These are phyloP conservation scores for Pyrus betulifolia DNA, from an alignment of 306 rosid genomes.

Conservation along the genomic window DNA sequence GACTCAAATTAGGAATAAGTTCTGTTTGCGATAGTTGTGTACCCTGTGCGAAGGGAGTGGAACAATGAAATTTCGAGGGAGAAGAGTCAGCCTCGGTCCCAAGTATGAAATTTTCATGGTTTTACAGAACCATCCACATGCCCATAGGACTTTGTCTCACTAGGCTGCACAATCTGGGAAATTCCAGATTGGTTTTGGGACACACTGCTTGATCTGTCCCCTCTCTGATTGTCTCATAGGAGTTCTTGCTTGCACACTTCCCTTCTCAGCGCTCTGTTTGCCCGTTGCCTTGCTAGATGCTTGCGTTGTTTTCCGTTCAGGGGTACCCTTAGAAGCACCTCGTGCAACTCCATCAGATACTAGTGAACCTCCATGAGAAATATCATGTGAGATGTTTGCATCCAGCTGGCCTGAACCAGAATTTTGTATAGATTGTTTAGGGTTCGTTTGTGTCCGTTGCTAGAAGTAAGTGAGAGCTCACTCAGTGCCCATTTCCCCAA, in stretches of 20 bases:
- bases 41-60: too few species aligned
- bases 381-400: constrained; percentile 24
- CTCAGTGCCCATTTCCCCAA: not conserved
- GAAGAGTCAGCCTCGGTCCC: too few species aligned
- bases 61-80: too few species aligned
- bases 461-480: not conserved
- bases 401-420: constrained; percentile 34
- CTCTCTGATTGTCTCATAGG: not conserved
- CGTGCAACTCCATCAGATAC: constrained; percentile 7
- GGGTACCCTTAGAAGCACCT: constrained; percentile 46
- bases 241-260: constrained; percentile 28
- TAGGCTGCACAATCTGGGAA: constrained; percentile 70
- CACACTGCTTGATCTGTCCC: constrained; percentile 36
- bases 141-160: constrained; percentile 58
- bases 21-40: too few species aligned
- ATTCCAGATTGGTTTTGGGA: constrained; percentile 43
- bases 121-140: constrained; percentile 50
- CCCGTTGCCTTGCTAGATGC: constrained; percentile 45
- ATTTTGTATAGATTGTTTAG: constrained; percentile 25
- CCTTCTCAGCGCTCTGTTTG: constrained; percentile 58
- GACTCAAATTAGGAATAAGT: not conserved
- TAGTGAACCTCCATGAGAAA: too few species aligned
- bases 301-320: constrained; percentile 62
- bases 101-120: constrained; percentile 2
- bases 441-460: not conserved